Base-by-base conservation (phyloP, 306 rosid species). In the Chamaecrista fasciculata region DNA sequence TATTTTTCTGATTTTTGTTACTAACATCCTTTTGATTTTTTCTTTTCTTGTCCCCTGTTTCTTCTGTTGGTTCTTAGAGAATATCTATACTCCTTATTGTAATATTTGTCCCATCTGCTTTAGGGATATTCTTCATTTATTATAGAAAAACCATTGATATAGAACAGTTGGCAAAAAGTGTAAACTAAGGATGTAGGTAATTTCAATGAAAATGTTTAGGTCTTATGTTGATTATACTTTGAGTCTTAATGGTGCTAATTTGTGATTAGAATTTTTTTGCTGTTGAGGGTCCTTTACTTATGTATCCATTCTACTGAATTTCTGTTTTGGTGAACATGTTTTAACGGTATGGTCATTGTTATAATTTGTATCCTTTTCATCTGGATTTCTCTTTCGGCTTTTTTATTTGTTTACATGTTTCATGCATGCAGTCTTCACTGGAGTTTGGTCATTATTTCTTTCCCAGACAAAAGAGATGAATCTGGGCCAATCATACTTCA, bases 361-460 rank as follows among this genome's bases (percentile, higher is more conserved):
- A 62, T 61, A 39, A 39, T 28, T 31, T 62, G 3, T 71, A 67
- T 57, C 64, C 48, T 6, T 19, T 23, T 43, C 21, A 19, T 33
- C n/a, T 29, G 63, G 2, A 0, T 15, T 37, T 71, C 50, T 44
- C 65, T 43, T 52, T 28, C 67, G 72, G 75, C 25, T 53, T 72
- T 76, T 48, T 73, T 72, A 57, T 78, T 70, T 70, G 42, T 42
- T 62, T 56, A 19, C 71, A 53, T 79, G 57, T 83, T 81, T 67
- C 18, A 25, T 63, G 31, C 70, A 16, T 78, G 49, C 87, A 94
- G 99, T 72, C 77, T 78, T 53, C 99, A 94, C 47, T 94, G 99
- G 99, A 94, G 99, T 86, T 86, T 94, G 85, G 90, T 84, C 76
- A 94, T 94, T 78, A 87, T 94, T 56, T 91, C 97, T 71, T 79